These are phyloP conservation scores for Colletotrichum sidae DNA, from an alignment of 2,329 filamentous ascomycete species.

Conservation along the genomic window DNA sequence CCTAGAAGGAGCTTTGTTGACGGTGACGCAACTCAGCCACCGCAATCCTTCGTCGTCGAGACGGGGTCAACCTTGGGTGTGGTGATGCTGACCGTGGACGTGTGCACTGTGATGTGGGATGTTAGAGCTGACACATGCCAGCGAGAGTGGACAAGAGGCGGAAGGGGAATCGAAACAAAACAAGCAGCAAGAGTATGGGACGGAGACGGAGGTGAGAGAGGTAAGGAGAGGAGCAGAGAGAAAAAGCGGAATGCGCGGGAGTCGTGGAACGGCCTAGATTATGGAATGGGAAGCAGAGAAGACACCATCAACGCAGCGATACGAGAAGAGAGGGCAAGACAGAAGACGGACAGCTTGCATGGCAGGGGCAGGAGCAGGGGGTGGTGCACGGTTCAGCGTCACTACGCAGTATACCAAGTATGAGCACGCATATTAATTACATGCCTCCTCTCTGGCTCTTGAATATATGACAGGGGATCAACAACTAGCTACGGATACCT, in stretches of 20 bases:
- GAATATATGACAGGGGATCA: too few species aligned
- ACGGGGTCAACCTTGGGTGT: slow-evolving; percentile 18
- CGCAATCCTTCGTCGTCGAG: slow-evolving; percentile 14
- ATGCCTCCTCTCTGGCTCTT: too few species aligned
- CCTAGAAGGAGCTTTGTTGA: slow-evolving; percentile 8
- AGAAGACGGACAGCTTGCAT: neutral
- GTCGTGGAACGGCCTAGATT: slow-evolving; percentile 12
- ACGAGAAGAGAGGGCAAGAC: too few species aligned
- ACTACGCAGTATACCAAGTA: too few species aligned
- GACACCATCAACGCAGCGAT: too few species aligned
- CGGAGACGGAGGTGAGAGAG: slow-evolving; percentile 15
- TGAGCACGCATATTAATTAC: too few species aligned
- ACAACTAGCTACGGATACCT: too few species aligned
- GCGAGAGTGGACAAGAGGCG: slow-evolving; percentile 3
- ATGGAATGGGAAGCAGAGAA: neutral
- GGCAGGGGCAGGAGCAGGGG: neutral
- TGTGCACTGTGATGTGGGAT: slow-evolving; percentile 2
- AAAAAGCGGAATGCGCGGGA: slow-evolving; percentile 32
- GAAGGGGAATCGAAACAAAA: neutral
- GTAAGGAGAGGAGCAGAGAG: slow-evolving; percentile 7
- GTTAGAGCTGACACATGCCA: neutral
- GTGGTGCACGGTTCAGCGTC: neutral
- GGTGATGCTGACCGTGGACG: slow-evolving; percentile 2
- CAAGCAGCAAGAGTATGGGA: slow-evolving; percentile 22
- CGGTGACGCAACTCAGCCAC: slow-evolving; percentile 27